phyloP scores from a whole-genome alignment of 352 stramenopile species.

The Phytophthora niederhauseri region DNA sequence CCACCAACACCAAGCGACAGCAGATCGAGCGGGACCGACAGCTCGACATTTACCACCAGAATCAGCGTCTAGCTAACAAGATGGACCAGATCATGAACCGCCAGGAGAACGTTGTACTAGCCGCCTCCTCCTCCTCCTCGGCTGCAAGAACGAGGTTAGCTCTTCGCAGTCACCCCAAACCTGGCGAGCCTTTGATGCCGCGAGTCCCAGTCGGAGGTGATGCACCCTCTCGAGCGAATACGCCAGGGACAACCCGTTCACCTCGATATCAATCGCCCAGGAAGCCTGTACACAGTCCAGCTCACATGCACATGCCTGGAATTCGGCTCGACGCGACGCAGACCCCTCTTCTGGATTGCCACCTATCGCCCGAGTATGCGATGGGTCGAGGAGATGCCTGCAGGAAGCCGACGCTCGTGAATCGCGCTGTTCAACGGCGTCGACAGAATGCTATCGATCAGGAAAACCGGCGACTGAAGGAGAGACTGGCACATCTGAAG shows the following conservation, averaged over 20 bases:
- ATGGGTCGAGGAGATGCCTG: conserved; percentile 69
- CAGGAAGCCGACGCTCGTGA: conserved; percentile 71
- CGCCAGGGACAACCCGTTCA: conserved; percentile 13
- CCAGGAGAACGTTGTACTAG: conserved; percentile 65
- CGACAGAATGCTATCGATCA: conserved; percentile 60
- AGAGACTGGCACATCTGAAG: conserved; percentile 60
- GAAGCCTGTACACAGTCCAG: conserved; percentile 53
- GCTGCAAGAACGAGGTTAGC: conserved; percentile 11
- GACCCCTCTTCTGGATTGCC: conserved; percentile 76
- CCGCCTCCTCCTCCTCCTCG: conserved; percentile 37
- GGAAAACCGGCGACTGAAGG: conserved; percentile 68
- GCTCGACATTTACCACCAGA: conserved; percentile 66
- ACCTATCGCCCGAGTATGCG: conserved; percentile 68
- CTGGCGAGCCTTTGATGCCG: conserved; percentile 11
- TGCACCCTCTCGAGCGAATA: conserved; percentile 13
- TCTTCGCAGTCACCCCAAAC: conserved; percentile 5
- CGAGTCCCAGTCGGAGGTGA: background rate
- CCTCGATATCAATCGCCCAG: conserved; percentile 4
- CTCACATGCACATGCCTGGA: conserved; percentile 68
- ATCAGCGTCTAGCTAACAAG: conserved; percentile 70
- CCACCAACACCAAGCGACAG: conserved; percentile 60
- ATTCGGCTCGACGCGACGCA: conserved; percentile 71
- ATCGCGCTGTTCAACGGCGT: conserved; percentile 55
- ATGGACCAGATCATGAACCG: conserved; percentile 77
- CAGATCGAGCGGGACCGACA: conserved; percentile 71